Base-by-base conservation (phyloP, 495 filamentous ascomycete genomes). In the Xylaria acuta region DNA sequence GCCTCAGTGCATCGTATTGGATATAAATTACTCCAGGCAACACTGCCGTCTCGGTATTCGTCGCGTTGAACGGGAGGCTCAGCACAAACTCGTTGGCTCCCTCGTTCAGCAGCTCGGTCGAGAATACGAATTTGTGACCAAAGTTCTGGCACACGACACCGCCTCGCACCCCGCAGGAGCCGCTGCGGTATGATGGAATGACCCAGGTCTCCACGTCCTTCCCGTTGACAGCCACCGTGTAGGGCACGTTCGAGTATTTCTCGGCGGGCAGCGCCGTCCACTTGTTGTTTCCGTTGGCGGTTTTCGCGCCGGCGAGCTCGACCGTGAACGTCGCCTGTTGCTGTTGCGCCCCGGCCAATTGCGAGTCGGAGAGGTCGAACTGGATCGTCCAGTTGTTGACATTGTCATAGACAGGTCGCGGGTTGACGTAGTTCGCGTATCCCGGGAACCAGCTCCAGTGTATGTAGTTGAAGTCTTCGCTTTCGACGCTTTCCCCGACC, bases 81-180 rank as follows among this genome's bases (percentile, higher is more conserved):
- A 89, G 72, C 4, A 86, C 80, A 45, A 89, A 75, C 47, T 79
- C 75, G 76, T 89, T 90, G 30, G 78, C 77, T 9, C 85, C 85
- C n/a, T 77, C 78, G 20, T 76, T 78, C 64, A 89, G 73, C 70
- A 82, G 81, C 2, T 78, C 67, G 1, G 80, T 66, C 1, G 84
- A 80, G 72, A 90, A 90, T 0, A 78, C 78, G 77, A 88, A 83
- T 64, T 87, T 86, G 66, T 84, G 81, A 2, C 81, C 81, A 11
- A 89, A 77, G 70, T 88, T 85, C 72, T 90, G 90, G 80, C 87
- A 89, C 47, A 85, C 86, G 0, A 88, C 82, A 3, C 84, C 87
- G n/a, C 82, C 84, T 8, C 87, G 80, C 27, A 88, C 85, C 63
- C 84, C 87, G 56, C 86, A 89, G 36, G 85, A 88, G 32, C 83